Evolutionary conservation across 208 protist genomes (phyloP), one percentile per base, ranked within the genome.

Genomic region (Trypanosoma melophagium): DNA sequence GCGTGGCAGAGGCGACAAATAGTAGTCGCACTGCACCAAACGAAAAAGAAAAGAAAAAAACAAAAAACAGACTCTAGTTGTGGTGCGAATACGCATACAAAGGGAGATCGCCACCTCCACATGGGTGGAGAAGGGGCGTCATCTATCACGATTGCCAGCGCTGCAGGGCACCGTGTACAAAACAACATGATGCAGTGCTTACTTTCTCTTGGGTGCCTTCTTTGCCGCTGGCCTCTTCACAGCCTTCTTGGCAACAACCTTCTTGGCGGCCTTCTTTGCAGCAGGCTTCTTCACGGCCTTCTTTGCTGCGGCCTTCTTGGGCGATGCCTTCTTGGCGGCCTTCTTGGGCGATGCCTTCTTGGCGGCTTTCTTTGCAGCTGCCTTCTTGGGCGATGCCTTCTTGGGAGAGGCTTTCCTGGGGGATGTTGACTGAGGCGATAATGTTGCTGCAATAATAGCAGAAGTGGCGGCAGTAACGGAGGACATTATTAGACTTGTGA

Each of bases 141-240:
- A 44, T 44, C 40, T 44, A 44, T 44, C 40, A 44, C 12, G 12
- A 14, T 7, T 44, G 7, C 40, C 7, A 14, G 40, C 12, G 12
- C 40, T 14, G 8, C 12, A 44, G 12, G 12, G 40, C 12, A 44
- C 7, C 12, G 12, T 12, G 12, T 44, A 7, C 7, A 44, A 44
- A 44, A 7, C 7, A 44, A 12, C 12, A 12, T 44, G 12, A 44
- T 14, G 40, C 12, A 44, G 40, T 14, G 40, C 40, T 44, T 44
- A 44, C 40, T 44, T 44, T 12, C 12, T 44, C 7, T 60, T 53
- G n/a, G n/a, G n/a, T 24, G 52, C 61, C 74, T 76, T 83, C 66
- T 65, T 69, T 12, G 62, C 66, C 0, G 59, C 60, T 44, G 40
- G 7, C 76, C 76, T 80, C 45, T 44, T 44, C 40, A 44, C 40